Conservation (phyloP, 805 yeast genomes). For the Wickerhamomyces rabaulensis region DNA sequence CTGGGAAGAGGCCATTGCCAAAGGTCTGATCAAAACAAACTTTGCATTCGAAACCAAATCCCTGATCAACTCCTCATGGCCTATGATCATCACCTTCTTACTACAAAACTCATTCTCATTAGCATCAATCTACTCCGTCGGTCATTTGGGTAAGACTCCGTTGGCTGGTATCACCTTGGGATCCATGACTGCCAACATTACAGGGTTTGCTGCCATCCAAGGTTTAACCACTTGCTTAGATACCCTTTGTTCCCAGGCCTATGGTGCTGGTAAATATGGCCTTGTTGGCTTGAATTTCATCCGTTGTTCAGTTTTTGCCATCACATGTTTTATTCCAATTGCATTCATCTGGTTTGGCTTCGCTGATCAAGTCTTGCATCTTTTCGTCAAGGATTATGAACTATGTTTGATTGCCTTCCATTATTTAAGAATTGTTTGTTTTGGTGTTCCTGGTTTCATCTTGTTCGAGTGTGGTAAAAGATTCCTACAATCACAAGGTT, state of each 20-base stretch:
- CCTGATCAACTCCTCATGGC: conserved; percentile 17
- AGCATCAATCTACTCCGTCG: conserved; percentile 42
- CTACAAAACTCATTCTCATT: conserved; percentile 24
- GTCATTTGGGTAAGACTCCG: conserved; percentile 73
- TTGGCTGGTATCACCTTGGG: conserved; percentile 82
- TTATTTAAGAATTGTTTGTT: conserved; percentile 46
- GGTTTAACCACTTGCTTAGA: conserved; percentile 82
- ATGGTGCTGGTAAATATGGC: conserved; percentile 69
- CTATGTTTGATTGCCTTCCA: conserved; percentile 45
- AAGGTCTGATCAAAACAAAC: conserved; percentile 19
- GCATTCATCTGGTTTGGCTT: conserved; percentile 19
- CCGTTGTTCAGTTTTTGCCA: conserved; percentile 45
- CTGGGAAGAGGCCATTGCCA: conserved; percentile 22
- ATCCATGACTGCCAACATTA: conserved; percentile 78
- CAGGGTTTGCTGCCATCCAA: conserved; percentile 69
- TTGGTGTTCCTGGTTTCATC: conserved; percentile 77
- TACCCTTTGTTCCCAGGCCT: conserved; percentile 81
- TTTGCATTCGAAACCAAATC: conserved; percentile 15
- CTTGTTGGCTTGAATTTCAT: conserved; percentile 73
- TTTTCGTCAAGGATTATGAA: conserved; percentile 19
- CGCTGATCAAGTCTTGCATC: conserved; percentile 10
- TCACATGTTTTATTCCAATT: conserved; percentile 22
- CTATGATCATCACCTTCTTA: conserved; percentile 22
- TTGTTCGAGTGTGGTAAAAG: conserved; percentile 79
- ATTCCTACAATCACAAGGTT: conserved; percentile 79